Evolutionary conservation across 257 asterid species (phyloP), one percentile per base, ranked within the genome.

Genomic region (Oldenlandia corymbosa): DNA sequence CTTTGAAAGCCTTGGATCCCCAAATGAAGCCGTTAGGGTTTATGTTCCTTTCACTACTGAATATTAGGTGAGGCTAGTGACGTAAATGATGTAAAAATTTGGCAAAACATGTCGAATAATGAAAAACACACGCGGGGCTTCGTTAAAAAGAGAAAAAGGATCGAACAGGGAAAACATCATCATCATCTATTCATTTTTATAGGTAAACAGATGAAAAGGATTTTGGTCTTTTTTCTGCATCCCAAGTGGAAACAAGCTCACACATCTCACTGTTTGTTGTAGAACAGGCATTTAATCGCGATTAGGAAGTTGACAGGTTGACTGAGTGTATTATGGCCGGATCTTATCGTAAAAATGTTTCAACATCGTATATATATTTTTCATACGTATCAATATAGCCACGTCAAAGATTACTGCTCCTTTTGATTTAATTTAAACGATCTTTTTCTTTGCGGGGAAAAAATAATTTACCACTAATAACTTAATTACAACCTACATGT

Each of bases 171-270:
- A n/a, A n/a, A n/a, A n/a, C n/a, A n/a, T n/a, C n/a, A n/a, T n/a
- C n/a, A n/a, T n/a, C n/a, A n/a, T n/a, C n/a, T n/a, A n/a, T n/a
- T n/a, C n/a, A n/a, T n/a, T n/a, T n/a, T n/a, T n/a, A n/a, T n/a
- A n/a, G n/a, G n/a, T 42, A 42, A 30, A 31, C 2, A 20, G 10
- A 36, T 55, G 60, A 45, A 7, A 45, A 42, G 47, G 11, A 1
- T 11, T 2, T 18, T 31, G 23, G 27, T 20, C 61, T 17, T 56
- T 56, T n/a, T 56, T 4, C 54, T 49, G 73, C 67, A 49, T 47
- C 60, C 50, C 14, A 47, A 46, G 52, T 58, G 66, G 66, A 50
- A 48, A 43, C 73, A 27, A 10, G 2, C 31, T n/a, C 34, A 51
- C 62, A 16, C 24, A 51, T 60, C 56, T 30, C 48, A 51, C 43